These are phyloP conservation scores for grape (Vitis vinifera) DNA, from an alignment of 164 flowering plant genomes.

Conservation along the genomic window ASM3070453v1 NC_081811.1:28941501-28942000, in stretches of 20 bases:
- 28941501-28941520: too few species aligned
- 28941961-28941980: constrained; percentile 63
- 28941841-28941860: constrained; percentile 72
- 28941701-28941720: constrained; percentile 52
- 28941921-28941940: constrained; percentile 83
- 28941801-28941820: constrained; percentile 82
- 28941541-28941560: too few species aligned
- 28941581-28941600: too few species aligned
- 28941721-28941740: constrained; percentile 66
- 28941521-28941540: too few species aligned
- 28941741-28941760: constrained; percentile 86
- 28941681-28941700: constrained; percentile 31
- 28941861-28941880: constrained; percentile 55
- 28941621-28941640: constrained; percentile 52
- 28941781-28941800: constrained; percentile 88
- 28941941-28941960: constrained; percentile 74
- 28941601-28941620: constrained; percentile 29
- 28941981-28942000: constrained; percentile 66
- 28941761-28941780: constrained; percentile 66
- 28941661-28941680: constrained; percentile 47
- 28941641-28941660: constrained; percentile 54
- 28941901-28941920: constrained; percentile 96
- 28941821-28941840: constrained; percentile 70
- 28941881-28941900: constrained; percentile 64
- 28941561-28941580: too few species aligned